These are phyloP conservation scores for Penicillium sp. DNA, from an alignment of 2,329 filamentous ascomycete species.

Conservation along the genomic window DNA sequence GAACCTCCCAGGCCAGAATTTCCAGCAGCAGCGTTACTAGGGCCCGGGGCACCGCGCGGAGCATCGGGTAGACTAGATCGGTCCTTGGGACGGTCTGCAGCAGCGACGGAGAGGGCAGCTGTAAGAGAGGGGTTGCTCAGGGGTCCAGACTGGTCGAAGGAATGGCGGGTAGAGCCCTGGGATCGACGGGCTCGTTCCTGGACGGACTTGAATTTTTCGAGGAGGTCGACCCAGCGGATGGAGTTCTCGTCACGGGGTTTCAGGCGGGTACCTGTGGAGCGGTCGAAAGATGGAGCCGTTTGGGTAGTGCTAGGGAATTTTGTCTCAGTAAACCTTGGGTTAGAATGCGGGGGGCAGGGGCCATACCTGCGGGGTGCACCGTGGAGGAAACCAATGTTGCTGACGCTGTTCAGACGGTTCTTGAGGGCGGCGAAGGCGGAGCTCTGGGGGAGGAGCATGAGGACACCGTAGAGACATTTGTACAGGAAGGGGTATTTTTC, in stretches of 20 bases:
- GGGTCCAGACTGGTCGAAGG: constrained; percentile 54
- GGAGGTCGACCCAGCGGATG: constrained; percentile 87
- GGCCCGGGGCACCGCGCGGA: constrained; percentile 28
- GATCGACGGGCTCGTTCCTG: constrained; percentile 80
- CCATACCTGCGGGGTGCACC: constrained; percentile 74
- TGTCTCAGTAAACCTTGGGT: constrained; percentile 4
- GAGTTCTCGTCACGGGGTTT: constrained; percentile 78
- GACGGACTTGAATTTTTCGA: constrained; percentile 90
- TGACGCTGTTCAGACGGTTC: constrained; percentile 94
- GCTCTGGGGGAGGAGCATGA: constrained; percentile 98
- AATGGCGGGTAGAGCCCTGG: constrained; percentile 51
- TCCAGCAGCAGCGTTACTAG: constrained; percentile 37
- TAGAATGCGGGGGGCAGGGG: background rate
- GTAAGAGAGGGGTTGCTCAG: constrained; percentile 39
- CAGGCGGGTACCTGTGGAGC: constrained; percentile 66
- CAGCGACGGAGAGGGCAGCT: constrained; percentile 33
- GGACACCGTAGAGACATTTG: constrained; percentile 92
- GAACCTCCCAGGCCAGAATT: constrained; percentile 32
- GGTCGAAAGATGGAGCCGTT: constrained; percentile 59
- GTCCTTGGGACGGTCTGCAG: constrained; percentile 32
- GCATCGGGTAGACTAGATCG: constrained; percentile 35
- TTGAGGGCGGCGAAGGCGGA: constrained; percentile 95
- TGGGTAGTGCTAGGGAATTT: constrained; percentile 15
- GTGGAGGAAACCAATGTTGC: constrained; percentile 93
- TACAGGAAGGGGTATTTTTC: constrained; percentile 94